phyloP scores from a whole-genome alignment of 2,329 filamentous ascomycete genomes.

The Clarireedia homoeocarpa region DNA sequence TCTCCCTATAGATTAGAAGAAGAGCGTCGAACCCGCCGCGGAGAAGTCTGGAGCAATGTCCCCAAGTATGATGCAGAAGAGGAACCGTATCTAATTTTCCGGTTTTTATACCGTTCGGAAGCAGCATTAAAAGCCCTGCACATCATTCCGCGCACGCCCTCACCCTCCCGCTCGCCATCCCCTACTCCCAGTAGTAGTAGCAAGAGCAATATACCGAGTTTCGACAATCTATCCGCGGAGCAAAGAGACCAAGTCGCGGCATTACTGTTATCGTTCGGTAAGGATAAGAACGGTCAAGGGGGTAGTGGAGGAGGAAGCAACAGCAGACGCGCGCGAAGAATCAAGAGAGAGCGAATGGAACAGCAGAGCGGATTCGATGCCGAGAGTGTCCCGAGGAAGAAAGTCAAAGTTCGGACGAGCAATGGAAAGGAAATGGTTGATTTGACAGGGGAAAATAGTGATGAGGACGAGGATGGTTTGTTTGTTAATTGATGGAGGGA shows the following conservation, averaged over 20 bases:
- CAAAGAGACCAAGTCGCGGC: background rate
- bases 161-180: background rate
- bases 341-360: too few relatives aligned
- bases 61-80: background rate
- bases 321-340: too few relatives aligned
- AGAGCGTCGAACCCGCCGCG: background rate
- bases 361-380: too few relatives aligned
- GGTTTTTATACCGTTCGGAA: constrained; percentile 1
- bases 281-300: too few relatives aligned
- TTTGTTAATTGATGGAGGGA: background rate
- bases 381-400: background rate
- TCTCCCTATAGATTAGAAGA: background rate
- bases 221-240: background rate
- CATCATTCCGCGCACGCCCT: background rate
- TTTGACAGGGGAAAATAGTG: background rate
- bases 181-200: background rate
- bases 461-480: background rate
- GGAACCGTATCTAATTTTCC: background rate
- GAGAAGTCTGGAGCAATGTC: background rate
- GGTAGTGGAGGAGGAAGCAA: too few relatives aligned
- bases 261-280: too few relatives aligned
- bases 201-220: too few relatives aligned
- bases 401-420: background rate
- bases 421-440: background rate
- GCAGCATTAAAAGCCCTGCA: background rate